Conservation (phyloP, 2,329 filamentous ascomycete genomes). For the Exophiala aquamarina region DNA sequence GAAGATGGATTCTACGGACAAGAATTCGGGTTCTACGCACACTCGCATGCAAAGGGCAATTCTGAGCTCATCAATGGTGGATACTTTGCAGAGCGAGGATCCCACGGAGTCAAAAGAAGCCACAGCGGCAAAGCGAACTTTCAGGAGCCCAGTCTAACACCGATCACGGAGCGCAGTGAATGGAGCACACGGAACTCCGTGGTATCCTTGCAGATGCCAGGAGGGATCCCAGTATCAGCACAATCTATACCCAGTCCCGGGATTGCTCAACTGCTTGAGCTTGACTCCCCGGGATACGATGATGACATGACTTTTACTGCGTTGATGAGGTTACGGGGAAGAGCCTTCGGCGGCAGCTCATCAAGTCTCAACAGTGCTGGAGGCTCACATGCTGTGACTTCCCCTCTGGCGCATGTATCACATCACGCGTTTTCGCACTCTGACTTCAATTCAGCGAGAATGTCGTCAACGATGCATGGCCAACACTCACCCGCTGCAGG, state of each 20-base stretch:
- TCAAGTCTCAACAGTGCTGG: constrained; percentile 63
- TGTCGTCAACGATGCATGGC: constrained; percentile 16
- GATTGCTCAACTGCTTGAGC: constrained; percentile 70
- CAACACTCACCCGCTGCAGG: constrained; percentile 23
- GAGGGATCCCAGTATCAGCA: constrained; percentile 44
- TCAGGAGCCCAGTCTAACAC: constrained; percentile 87
- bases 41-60: constrained; percentile 47
- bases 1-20: constrained; percentile 92
- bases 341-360: constrained; percentile 79
- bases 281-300: constrained; percentile 54
- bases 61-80: constrained; percentile 74
- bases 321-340: constrained; percentile 69
- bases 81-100: constrained; percentile 77
- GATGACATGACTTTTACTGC: constrained; percentile 72
- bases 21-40: constrained; percentile 93
- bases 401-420: constrained; percentile 36
- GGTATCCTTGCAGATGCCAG: constrained; percentile 67
- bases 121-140: constrained; percentile 73
- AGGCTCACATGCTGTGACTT: constrained; percentile 35
- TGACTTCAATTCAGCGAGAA: constrained; percentile 11
- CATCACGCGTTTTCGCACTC: constrained; percentile 29
- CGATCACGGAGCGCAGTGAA: constrained; percentile 93
- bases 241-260: constrained; percentile 66
- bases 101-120: constrained; percentile 61
- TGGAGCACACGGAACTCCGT: constrained; percentile 94